Percentiles rank a stretch among this genome's conserved stretches.
phyloP scores from a whole-genome alignment of 2,329 filamentous ascomycete genomes.

The Trichothecium sympodiale region DNA sequence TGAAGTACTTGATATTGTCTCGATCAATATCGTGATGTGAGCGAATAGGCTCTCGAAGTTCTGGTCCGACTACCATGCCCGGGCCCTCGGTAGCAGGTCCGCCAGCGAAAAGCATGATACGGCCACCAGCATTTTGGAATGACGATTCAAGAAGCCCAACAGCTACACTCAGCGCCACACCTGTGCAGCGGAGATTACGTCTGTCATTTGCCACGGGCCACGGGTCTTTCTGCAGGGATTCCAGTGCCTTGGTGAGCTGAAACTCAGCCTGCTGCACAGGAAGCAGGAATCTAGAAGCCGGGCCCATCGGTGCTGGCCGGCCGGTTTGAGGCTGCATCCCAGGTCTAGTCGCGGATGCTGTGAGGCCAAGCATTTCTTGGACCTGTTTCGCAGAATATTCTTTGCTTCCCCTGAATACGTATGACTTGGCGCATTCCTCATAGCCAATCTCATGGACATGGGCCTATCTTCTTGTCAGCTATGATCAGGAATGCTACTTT shows the following conservation, averaged over 20 bases:
- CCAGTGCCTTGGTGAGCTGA: constrained; percentile 89
- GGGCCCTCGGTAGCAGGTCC: constrained; percentile 92
- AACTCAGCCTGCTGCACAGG: constrained; percentile 95
- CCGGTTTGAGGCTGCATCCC: constrained; percentile 65
- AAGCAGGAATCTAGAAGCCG: constrained; percentile 80
- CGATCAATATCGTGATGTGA: constrained; percentile 98
- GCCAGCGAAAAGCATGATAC: constrained; percentile 95
- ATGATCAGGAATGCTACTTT: constrained; percentile 1
- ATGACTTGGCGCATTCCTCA: constrained; percentile 95
- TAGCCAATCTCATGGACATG: constrained; percentile 98
- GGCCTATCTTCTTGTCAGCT: constrained; percentile 38
- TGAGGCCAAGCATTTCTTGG: constrained; percentile 94
- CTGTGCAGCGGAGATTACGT: constrained; percentile 82
- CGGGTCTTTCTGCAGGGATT: constrained; percentile 91
- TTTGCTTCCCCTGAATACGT: constrained; percentile 95
- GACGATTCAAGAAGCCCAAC: constrained; percentile 86
- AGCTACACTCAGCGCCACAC: constrained; percentile 91
- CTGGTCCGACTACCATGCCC: constrained; percentile 91
- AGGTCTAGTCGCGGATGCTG: constrained; percentile 61
- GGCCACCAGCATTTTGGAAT: constrained; percentile 88
- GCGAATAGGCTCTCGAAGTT: constrained; percentile 90
- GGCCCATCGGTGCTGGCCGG: constrained; percentile 64
- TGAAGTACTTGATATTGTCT: constrained; percentile 99
- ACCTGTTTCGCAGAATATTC: constrained; percentile 97
- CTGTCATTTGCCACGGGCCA: constrained; percentile 95